Percentiles rank a stretch among this genome's conserved stretches.
These are phyloP conservation scores for Botrytis deweyae DNA, from an alignment of 2,329 filamentous ascomycete species.

Conservation along the genomic window DNA sequence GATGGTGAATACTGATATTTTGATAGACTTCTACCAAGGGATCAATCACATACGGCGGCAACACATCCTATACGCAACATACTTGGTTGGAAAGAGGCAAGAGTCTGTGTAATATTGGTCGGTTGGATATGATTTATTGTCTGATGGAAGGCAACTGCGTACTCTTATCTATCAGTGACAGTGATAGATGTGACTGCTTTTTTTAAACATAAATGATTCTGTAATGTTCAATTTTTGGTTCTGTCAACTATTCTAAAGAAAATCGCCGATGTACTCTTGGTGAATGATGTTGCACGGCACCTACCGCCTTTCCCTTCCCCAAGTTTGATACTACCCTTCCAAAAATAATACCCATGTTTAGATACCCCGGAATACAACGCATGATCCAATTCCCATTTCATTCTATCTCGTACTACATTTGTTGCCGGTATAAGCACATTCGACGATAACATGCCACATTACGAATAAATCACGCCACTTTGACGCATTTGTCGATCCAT, in stretches of 20 bases:
- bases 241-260: background rate
- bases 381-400: background rate
- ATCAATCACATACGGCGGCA: background rate
- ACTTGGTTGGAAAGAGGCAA: background rate
- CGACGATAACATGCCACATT: slow-evolving; percentile 14
- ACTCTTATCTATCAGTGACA: background rate
- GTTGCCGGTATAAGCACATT: background rate
- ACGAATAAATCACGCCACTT: slow-evolving; percentile 19
- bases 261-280: background rate
- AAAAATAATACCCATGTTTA: background rate
- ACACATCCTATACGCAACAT: background rate
- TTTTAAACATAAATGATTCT: background rate
- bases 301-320: background rate
- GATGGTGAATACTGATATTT: background rate
- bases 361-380: background rate
- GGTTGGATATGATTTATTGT: background rate
- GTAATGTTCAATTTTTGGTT: background rate
- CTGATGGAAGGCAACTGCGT: background rate
- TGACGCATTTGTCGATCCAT: background rate
- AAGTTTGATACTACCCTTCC: background rate
- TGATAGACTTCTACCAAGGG: background rate
- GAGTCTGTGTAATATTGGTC: background rate
- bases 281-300: background rate
- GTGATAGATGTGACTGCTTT: background rate
- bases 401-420: background rate